Evolutionary conservation across 805 yeast species (phyloP).

Genomic region (Zygosaccharomyces rouxii): DNA sequence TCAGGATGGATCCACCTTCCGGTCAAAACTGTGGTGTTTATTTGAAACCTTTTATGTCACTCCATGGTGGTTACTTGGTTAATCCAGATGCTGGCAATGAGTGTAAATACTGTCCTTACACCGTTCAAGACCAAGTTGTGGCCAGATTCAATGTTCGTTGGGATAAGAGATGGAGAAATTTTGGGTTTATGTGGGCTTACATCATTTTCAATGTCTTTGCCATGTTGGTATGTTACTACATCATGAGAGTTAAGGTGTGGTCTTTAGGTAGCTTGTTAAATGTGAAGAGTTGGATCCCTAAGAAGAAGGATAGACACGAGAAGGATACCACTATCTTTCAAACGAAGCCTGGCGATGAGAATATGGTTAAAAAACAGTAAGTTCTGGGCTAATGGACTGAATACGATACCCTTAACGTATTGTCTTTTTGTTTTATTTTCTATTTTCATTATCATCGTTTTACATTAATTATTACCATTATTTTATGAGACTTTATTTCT

Average conservation of each 20-base stretch:
- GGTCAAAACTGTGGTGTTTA: slow-evolving; percentile 50
- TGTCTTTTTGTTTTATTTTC: no score
- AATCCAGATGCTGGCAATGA: slow-evolving; percentile 42
- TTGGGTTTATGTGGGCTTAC: slow-evolving; percentile 50
- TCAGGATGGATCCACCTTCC: slow-evolving; percentile 39
- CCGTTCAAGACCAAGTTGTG: slow-evolving; percentile 57
- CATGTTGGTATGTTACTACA: slow-evolving; percentile 38
- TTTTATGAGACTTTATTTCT: no score
- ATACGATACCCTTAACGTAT: no score
- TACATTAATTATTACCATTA: no score
- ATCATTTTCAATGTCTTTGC: slow-evolving; percentile 39
- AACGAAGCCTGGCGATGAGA: slow-evolving; percentile 39
- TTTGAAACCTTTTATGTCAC: no score
- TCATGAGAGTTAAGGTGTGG: slow-evolving; percentile 39
- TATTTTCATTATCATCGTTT: no score
- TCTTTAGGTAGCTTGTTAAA: slow-evolving; percentile 34
- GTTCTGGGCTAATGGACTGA: not conserved
- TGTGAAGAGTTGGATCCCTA: slow-evolving; percentile 40
- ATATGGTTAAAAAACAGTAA: slow-evolving; percentile 26
- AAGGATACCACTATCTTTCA: slow-evolving; percentile 42
- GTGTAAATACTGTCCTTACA: slow-evolving; percentile 60
- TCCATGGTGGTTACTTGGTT: slow-evolving; percentile 46
- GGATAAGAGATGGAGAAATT: slow-evolving; percentile 61
- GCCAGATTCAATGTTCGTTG: slow-evolving; percentile 38
- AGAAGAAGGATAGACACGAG: slow-evolving; percentile 45